Conservation (phyloP, 2,329 filamentous ascomycete genomes). For the Dactylellina haptotyla region DNA sequence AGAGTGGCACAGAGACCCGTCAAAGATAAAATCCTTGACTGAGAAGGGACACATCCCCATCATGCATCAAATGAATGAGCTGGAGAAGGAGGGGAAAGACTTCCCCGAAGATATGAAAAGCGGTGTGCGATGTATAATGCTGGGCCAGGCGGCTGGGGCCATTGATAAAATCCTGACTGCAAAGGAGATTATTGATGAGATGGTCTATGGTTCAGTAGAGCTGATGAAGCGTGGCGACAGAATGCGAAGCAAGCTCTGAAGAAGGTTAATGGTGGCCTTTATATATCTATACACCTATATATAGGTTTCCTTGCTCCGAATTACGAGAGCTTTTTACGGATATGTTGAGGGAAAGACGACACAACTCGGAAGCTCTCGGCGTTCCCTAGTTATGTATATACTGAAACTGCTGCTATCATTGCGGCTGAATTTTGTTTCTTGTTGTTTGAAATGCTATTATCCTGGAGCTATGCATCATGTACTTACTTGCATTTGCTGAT, state of each 20-base stretch:
- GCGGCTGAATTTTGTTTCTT: no score
- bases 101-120: slow-evolving; percentile 76
- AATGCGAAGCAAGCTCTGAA: slow-evolving; percentile 38
- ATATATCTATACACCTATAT: neutral
- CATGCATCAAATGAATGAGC: slow-evolving; percentile 16
- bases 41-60: slow-evolving; percentile 81
- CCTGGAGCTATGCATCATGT: neutral
- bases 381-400: no score
- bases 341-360: no score
- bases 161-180: slow-evolving; percentile 83
- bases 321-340: no score
- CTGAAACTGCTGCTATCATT: no score
- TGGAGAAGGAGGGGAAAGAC: slow-evolving; percentile 70
- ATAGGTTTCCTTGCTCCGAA: neutral
- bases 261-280: neutral
- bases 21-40: slow-evolving; percentile 79
- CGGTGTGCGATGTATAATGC: slow-evolving; percentile 83
- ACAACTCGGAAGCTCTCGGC: no score
- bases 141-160: slow-evolving; percentile 89
- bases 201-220: slow-evolving; percentile 79
- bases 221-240: slow-evolving; percentile 64
- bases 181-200: slow-evolving; percentile 82
- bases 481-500: neutral
- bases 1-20: slow-evolving; percentile 79
- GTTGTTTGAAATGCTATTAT: neutral